Evolutionary conservation across 2,329 filamentous ascomycete species (phyloP).

Genomic region (Xylaria hypoxylon): DNA sequence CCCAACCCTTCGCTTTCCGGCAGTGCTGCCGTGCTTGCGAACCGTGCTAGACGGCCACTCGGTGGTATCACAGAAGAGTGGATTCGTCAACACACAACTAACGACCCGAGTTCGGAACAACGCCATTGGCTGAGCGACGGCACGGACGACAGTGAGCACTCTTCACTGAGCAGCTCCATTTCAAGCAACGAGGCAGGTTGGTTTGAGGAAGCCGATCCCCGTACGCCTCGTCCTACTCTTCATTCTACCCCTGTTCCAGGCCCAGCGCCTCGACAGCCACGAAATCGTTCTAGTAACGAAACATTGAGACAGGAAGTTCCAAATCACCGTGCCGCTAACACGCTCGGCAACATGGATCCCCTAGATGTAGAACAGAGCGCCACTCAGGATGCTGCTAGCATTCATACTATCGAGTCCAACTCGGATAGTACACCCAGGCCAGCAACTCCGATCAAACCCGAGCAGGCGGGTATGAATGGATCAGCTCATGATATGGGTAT

Average conservation of each 20-base stretch:
- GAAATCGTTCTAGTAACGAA: constrained; percentile 66
- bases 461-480: constrained; percentile 50
- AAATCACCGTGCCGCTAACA: constrained; percentile 43
- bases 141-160: constrained; percentile 77
- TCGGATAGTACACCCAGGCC: constrained; percentile 47
- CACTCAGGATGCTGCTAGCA: constrained; percentile 47
- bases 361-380: constrained; percentile 40
- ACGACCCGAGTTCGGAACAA: constrained; percentile 74
- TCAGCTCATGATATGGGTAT: constrained; percentile 42
- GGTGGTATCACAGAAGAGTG: constrained; percentile 82
- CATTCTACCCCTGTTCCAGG: constrained; percentile 47
- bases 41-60: constrained; percentile 69
- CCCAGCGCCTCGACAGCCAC: constrained; percentile 54
- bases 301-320: constrained; percentile 61
- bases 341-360: constrained; percentile 45
- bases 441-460: constrained; percentile 50
- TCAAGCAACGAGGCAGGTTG: constrained; percentile 61
- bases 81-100: constrained; percentile 86
- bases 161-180: constrained; percentile 77
- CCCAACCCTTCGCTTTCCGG: constrained; percentile 53
- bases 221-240: constrained; percentile 60
- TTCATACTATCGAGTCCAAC: constrained; percentile 47
- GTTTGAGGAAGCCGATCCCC: constrained; percentile 61
- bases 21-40: constrained; percentile 71
- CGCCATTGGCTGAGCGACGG: constrained; percentile 88